phyloP scores from a whole-genome alignment of 139 green algal species.

The Choricystis sp. region DNA sequence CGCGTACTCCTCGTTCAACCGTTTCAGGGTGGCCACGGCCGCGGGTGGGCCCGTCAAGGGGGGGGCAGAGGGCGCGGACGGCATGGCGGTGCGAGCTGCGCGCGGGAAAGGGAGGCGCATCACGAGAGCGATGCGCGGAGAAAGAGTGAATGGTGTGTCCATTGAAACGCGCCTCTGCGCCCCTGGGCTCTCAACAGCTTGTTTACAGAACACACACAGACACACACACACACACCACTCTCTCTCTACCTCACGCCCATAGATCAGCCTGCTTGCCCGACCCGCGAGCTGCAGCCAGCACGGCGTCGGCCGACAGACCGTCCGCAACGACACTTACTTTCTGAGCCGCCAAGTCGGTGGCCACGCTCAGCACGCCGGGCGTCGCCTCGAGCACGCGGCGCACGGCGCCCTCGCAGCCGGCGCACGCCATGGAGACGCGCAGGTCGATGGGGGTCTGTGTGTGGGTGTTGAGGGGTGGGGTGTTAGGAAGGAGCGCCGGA shows the following conservation, averaged over 20 bases:
- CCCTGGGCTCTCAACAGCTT: no score
- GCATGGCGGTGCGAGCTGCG: no score
- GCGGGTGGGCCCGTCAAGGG: not conserved
- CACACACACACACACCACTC: not conserved
- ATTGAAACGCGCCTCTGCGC: no score
- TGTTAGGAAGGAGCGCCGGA: no score
- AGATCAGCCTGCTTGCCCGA: no score
- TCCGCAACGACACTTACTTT: not conserved
- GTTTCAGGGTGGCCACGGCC: not conserved
- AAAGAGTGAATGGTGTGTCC: no score
- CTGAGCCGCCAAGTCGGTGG: not conserved
- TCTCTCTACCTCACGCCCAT: not conserved
- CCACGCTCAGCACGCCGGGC: not conserved
- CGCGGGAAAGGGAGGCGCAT: no score
- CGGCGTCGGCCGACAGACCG: not conserved
- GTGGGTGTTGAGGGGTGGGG: no score
- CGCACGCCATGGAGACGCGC: not conserved
- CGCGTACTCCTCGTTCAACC: not conserved
- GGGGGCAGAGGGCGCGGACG: no score
- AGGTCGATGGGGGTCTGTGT: not conserved
- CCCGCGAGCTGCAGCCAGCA: not conserved
- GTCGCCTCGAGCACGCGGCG: not conserved
- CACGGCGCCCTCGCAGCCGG: not conserved
- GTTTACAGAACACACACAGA: not conserved
- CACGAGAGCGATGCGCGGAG: no score